Conservation (phyloP, 306 rosid genomes). For the Pachyrhizus erosus region DNA sequence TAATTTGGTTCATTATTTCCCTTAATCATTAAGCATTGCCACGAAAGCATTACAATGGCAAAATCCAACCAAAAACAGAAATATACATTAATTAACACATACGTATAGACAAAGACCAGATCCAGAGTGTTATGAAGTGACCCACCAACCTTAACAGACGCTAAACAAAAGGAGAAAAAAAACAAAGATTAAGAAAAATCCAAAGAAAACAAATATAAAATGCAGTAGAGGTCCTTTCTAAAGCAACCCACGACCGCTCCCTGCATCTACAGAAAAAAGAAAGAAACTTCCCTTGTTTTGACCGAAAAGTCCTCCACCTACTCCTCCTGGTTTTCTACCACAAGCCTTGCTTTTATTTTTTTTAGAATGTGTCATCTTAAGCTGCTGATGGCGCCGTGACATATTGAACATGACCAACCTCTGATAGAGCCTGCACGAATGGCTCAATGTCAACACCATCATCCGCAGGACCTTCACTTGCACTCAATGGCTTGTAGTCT, state of each 20-base stretch:
- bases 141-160: constrained; percentile 21
- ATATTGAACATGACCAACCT: constrained; percentile 55
- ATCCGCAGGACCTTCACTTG: neutral
- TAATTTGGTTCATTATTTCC: neutral
- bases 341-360: too few species aligned
- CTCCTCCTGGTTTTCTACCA: neutral
- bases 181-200: neutral
- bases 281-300: neutral
- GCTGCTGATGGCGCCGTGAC: constrained; percentile 83
- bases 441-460: constrained; percentile 49
- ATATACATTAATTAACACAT: neutral
- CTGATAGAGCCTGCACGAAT: constrained; percentile 56
- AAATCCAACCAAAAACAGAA: neutral
- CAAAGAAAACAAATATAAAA: neutral
- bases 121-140: neutral
- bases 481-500: constrained; percentile 48
- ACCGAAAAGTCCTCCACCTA: constrained; percentile 16
- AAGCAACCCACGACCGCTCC: neutral
- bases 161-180: neutral
- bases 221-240: neutral
- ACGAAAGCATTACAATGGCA: constrained; percentile 6
- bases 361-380: constrained; percentile 1
- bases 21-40: constrained; percentile 28
- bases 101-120: neutral
- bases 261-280: neutral